Evolutionary conservation across 257 asterid genomes (phyloP).

Genomic region (Solanum corneliomulleri): DNA sequence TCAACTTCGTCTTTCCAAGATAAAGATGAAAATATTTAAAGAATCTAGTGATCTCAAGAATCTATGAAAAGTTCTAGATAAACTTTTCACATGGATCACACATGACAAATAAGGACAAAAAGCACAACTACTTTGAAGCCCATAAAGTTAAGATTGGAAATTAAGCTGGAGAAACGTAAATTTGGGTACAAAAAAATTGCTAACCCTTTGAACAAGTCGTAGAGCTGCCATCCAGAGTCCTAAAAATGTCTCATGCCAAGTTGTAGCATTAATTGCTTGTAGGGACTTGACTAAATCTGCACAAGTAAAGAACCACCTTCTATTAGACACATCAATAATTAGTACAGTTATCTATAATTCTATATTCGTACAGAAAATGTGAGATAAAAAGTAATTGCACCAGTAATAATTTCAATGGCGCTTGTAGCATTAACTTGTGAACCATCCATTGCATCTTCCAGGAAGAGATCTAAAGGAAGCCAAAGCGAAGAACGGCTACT

Average conservation of each 20-base stretch:
- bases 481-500: slow-evolving; percentile 68
- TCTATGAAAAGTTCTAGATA: neutral
- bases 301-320: slow-evolving; percentile 7
- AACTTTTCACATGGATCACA: neutral
- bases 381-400: slow-evolving; percentile 24
- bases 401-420: slow-evolving; percentile 79
- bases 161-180: neutral
- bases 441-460: slow-evolving; percentile 95
- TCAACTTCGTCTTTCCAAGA: neutral
- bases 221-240: slow-evolving; percentile 99
- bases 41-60: neutral
- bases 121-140: neutral
- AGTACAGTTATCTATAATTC: neutral
- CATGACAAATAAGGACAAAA: neutral
- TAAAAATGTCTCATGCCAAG: slow-evolving; percentile 84
- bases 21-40: neutral
- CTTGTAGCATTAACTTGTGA: slow-evolving; percentile 82
- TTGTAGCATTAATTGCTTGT: slow-evolving; percentile 67
- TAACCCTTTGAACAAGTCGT: slow-evolving; percentile 90
- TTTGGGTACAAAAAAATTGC: neutral
- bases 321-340: neutral
- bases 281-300: slow-evolving; percentile 87
- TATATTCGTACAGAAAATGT: neutral
- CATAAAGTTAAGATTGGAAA: neutral
- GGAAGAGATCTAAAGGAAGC: slow-evolving; percentile 89